These are phyloP conservation scores for Nothophytophthora sp. DNA, from an alignment of 352 stramenopile species.

Conservation along the genomic window DNA sequence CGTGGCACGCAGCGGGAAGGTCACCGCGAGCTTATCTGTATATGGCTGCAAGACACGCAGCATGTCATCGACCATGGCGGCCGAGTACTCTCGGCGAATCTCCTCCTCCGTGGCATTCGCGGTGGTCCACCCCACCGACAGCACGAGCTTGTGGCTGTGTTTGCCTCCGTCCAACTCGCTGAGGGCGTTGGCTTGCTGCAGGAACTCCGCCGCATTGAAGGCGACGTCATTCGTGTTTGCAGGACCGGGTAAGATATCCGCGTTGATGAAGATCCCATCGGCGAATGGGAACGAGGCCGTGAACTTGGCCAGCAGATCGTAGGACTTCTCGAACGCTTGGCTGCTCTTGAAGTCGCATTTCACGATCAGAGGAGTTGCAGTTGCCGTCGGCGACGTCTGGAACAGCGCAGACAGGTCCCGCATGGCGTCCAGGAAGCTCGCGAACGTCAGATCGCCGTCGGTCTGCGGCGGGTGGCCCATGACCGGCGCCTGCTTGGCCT, in stretches of 20 bases:
- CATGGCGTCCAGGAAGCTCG: constrained; percentile 53
- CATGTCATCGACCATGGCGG: constrained; percentile 64
- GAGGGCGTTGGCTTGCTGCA: constrained; percentile 40
- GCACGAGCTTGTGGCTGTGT: constrained; percentile 63
- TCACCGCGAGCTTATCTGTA: constrained; percentile 42
- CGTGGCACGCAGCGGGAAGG: constrained; percentile 66
- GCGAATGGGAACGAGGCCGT: constrained; percentile 47
- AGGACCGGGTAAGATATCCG: constrained; percentile 63
- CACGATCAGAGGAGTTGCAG: constrained; percentile 54
- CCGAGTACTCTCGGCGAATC: constrained; percentile 47
- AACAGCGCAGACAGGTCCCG: constrained; percentile 22
- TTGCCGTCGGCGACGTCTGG: constrained; percentile 2
- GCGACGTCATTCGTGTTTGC: constrained; percentile 36
- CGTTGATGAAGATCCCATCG: constrained; percentile 65
- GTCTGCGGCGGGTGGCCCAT: constrained; percentile 71
- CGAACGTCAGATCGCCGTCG: constrained; percentile 51
- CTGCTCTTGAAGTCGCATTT: constrained; percentile 79
- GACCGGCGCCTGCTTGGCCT: constrained; percentile 42
- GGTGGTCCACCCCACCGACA: constrained; percentile 76
- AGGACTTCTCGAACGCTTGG: constrained; percentile 40
- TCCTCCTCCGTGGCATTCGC: constrained; percentile 56
- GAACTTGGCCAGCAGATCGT: constrained; percentile 32
- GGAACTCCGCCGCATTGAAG: constrained; percentile 52
- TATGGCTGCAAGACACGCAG: constrained; percentile 44
- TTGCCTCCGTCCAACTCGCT: constrained; percentile 17